These are phyloP conservation scores for Aureobasidium namibiae DNA, from an alignment of 2,329 filamentous ascomycete genomes.

Conservation along the genomic window DNA sequence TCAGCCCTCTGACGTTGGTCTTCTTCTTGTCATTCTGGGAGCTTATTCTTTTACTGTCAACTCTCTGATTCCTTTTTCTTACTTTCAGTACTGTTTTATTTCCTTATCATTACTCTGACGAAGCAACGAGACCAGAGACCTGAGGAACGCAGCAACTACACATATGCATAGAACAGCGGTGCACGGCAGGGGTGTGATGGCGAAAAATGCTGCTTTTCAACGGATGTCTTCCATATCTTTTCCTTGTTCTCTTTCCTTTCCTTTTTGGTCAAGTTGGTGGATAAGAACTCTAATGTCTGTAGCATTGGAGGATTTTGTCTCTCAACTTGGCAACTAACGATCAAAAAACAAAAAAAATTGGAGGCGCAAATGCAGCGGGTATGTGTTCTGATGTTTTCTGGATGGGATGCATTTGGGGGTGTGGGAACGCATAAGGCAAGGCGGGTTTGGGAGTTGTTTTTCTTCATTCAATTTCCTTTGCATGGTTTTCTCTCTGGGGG, in stretches of 20 bases:
- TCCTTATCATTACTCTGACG: background rate
- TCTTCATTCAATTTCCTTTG: background rate
- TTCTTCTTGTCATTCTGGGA: background rate
- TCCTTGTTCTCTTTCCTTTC: background rate
- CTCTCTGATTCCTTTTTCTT: background rate
- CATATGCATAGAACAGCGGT: background rate
- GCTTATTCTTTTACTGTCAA: background rate
- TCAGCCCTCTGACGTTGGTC: background rate
- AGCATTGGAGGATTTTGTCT: background rate
- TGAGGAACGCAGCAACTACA: background rate
- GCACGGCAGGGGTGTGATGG: background rate
- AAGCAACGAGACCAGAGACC: conserved; percentile 4
- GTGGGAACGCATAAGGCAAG: background rate
- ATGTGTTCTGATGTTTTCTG: background rate
- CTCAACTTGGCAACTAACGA: background rate
- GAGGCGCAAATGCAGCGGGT: background rate
- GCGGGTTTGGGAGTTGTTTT: background rate
- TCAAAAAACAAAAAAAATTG: background rate
- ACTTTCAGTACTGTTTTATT: background rate
- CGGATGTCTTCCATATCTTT: background rate
- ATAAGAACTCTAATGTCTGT: background rate
- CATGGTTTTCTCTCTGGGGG: background rate
- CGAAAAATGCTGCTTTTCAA: background rate
- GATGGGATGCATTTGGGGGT: background rate
- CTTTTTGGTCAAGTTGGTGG: background rate